These are phyloP conservation scores for Gynochthodes officinalis DNA, from an alignment of 257 asterid genomes.

Conservation along the genomic window DNA sequence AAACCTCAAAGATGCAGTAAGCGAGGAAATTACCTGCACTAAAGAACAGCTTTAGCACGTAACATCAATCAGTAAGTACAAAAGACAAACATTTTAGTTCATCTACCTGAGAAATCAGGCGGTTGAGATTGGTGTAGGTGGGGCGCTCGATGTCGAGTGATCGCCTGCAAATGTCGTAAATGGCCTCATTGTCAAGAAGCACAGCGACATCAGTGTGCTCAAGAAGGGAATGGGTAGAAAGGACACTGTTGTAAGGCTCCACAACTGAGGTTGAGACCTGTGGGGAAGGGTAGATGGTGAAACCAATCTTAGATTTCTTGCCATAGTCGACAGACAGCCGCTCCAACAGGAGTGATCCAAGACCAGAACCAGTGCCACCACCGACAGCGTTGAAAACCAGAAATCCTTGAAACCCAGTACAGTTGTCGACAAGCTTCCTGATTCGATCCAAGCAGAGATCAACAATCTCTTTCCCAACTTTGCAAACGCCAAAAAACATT, in stretches of 20 bases:
- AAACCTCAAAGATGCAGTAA: slow-evolving; percentile 30
- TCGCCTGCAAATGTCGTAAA: slow-evolving; percentile 16
- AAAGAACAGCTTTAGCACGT: too few relatives aligned
- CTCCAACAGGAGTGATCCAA: slow-evolving; percentile 27
- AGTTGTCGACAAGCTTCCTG: slow-evolving; percentile 27
- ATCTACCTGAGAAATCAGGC: slow-evolving; percentile 27
- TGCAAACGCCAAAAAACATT: too few relatives aligned
- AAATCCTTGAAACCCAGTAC: slow-evolving; percentile 29
- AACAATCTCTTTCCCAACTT: slow-evolving; percentile 30
- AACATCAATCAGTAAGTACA: too few relatives aligned
- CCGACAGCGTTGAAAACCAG: slow-evolving; percentile 28
- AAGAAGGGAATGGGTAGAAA: slow-evolving; percentile 29
- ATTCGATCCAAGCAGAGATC: slow-evolving; percentile 33
- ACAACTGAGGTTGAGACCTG: slow-evolving; percentile 31
- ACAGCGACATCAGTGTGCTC: slow-evolving; percentile 31
- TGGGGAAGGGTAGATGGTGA: slow-evolving; percentile 31
- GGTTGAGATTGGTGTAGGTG: slow-evolving; percentile 29
- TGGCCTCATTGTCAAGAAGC: slow-evolving; percentile 20
- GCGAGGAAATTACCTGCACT: slow-evolving; percentile 26
- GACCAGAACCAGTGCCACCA: slow-evolving; percentile 34
- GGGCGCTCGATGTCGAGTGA: slow-evolving; percentile 27
- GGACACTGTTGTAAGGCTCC: slow-evolving; percentile 32
- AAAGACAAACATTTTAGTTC: background rate
- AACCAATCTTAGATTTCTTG: slow-evolving; percentile 31
- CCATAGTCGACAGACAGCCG: slow-evolving; percentile 30